These are phyloP conservation scores for Pichia sp. DNA, from an alignment of 1,139 yeast species.

Conservation along the genomic window DNA sequence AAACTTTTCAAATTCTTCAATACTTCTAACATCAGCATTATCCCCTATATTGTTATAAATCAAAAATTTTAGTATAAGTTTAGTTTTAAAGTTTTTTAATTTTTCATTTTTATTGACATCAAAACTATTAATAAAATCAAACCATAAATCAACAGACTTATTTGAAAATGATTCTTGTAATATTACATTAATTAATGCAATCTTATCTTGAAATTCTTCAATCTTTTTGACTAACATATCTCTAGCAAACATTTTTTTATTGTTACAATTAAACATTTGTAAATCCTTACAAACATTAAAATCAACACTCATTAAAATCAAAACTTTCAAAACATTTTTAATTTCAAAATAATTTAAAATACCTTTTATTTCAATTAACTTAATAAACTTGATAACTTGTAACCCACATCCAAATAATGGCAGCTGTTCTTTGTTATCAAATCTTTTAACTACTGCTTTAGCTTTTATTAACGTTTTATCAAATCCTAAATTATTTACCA, in stretches of 20 bases:
- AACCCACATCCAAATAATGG: constrained; percentile 17
- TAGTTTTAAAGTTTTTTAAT: constrained; percentile 9
- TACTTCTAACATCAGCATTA: neutral
- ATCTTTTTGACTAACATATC: constrained; percentile 11
- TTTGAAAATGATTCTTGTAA: neutral
- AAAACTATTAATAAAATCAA: constrained; percentile 17
- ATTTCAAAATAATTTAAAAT: neutral
- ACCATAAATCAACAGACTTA: constrained; percentile 10
- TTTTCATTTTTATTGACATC: constrained; percentile 1
- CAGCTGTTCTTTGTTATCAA: constrained; percentile 17
- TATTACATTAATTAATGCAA: neutral
- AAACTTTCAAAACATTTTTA: neutral
- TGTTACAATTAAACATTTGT: constrained; percentile 1
- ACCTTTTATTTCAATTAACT: constrained; percentile 1
- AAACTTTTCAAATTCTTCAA: constrained; percentile 3
- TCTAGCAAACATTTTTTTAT: constrained; percentile 3
- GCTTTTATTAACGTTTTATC: neutral
- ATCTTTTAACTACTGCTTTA: constrained; percentile 1
- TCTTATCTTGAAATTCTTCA: neutral
- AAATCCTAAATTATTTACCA: constrained; percentile 4
- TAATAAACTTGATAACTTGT: constrained; percentile 18
- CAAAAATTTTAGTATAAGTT: constrained; percentile 15
- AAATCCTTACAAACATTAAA: constrained; percentile 7
- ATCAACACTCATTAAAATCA: constrained; percentile 11
- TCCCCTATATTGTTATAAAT: constrained; percentile 11